Conservation (phyloP, 1,139 yeast genomes). For the Protomyces arabidopsidicola region DNA sequence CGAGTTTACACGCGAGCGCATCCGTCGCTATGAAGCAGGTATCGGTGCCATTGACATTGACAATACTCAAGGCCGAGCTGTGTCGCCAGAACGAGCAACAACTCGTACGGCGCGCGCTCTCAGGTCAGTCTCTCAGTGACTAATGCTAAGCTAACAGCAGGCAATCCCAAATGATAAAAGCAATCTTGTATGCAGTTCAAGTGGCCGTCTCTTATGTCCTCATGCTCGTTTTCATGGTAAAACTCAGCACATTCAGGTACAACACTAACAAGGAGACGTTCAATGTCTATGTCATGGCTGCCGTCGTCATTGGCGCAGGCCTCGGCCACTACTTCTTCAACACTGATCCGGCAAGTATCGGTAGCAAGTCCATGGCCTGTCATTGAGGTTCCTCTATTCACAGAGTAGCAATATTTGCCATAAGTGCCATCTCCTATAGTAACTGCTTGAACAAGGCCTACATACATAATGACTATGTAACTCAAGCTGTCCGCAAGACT, state of each 20-base stretch:
- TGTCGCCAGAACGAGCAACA: neutral
- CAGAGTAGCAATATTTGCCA: too few relatives aligned
- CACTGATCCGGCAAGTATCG: neutral
- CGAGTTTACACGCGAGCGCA: neutral
- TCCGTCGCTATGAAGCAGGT: constrained; percentile 8
- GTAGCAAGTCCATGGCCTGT: constrained; percentile 17
- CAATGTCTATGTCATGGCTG: constrained; percentile 23
- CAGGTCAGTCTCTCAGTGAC: neutral
- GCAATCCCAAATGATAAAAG: neutral
- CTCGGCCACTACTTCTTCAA: constrained; percentile 16
- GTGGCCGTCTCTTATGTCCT: constrained; percentile 16
- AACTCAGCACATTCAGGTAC: neutral
- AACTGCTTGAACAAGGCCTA: too few relatives aligned
- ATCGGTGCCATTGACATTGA: neutral
- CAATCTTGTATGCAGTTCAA: constrained; percentile 5
- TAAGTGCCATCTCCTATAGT: too few relatives aligned
- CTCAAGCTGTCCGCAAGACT: too few relatives aligned
- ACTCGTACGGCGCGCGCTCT: neutral
- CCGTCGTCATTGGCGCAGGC: constrained; percentile 10
- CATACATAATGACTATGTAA: too few relatives aligned
- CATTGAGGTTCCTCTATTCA: neutral
- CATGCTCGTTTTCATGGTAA: constrained; percentile 23
- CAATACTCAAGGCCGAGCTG: neutral
- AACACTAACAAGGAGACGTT: neutral
- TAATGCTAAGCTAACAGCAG: neutral